Evolutionary conservation across 2,329 filamentous ascomycete genomes (phyloP), one percentile per base, ranked within the genome.

Genomic region (Phoma sp.): DNA sequence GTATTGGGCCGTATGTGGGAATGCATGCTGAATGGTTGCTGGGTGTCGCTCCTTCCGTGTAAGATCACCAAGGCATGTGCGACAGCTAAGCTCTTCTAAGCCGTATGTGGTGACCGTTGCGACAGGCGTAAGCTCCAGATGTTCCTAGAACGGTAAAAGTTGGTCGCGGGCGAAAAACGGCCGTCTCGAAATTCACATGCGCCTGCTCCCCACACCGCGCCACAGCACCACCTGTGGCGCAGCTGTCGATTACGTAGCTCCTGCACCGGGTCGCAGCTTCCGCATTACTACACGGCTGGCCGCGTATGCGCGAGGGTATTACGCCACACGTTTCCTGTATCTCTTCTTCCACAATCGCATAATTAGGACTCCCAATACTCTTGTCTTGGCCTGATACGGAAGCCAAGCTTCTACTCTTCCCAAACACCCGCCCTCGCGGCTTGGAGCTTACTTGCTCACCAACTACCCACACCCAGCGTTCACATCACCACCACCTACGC

Each of bases 1-100:
- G 80, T 76, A 60, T 81, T 74, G 10, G 83, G 81, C 49, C 77
- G 77, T 47, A 85, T 78, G 48, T 71, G 65, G 29, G 77, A 75
- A 58, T 81, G 78, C 73, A 79, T 79, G 51, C 62, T 62, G 63
- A n/a, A n/a, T n/a, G n/a, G n/a, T 57, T 47, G 60, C 39, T 56
- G 50, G 36, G 17, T 12, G 25, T 43, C 48, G 57, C 42, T 43
- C 15, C 36, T 42, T 9, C 29, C 6, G 43, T 51, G 37, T 14
- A 7, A 23, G 7, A 0, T 55, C 33, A 57, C 50, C 52, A 42
- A 43, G 47, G 42, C 60, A 63, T 57, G 51, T 52, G 57, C 48
- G 21, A 61, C 51, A 37, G 34, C 20, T 28, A n/a, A 33, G 45
- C 26, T 17, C 34, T 28, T 17, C 43, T 49, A 37, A 18, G 15